Evolutionary conservation across 306 rosid species (phyloP).

Genomic region (Cicer pinnatifidum): DNA sequence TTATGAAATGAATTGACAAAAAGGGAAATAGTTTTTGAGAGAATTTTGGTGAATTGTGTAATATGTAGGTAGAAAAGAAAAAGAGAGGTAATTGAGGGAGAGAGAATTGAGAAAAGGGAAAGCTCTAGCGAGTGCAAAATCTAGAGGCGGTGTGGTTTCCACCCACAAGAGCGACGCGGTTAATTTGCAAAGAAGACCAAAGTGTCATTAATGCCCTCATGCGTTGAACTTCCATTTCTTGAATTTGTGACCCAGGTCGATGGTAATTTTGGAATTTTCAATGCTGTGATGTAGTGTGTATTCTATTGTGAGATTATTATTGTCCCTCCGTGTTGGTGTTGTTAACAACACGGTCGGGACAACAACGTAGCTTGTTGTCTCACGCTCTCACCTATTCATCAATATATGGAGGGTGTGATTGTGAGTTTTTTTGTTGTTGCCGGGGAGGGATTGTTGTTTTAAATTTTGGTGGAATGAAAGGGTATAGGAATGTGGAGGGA

Average conservation of each 20-base stretch:
- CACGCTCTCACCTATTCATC: conserved; percentile 23
- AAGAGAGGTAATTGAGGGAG: neutral
- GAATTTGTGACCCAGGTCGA: conserved; percentile 48
- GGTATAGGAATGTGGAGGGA: neutral
- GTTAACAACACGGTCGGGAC: conserved; percentile 3
- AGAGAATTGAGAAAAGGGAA: neutral
- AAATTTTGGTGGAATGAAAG: conserved; percentile 15
- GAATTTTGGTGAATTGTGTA: neutral
- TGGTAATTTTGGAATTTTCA: neutral
- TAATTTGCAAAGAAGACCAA: conserved; percentile 54
- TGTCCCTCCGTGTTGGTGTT: neutral
- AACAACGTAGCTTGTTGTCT: neutral
- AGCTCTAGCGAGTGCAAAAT: conserved; percentile 74
- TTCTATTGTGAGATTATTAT: neutral
- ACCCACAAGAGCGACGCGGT: conserved; percentile 70
- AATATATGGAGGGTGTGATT: conserved; percentile 47
- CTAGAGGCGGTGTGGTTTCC: conserved; percentile 89
- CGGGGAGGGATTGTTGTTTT: conserved; percentile 5
- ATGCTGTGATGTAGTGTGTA: neutral
- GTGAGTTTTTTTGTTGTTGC: neutral
- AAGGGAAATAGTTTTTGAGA: neutral
- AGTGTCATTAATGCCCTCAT: conserved; percentile 65
- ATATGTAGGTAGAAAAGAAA: neutral
- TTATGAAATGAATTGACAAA: neutral
- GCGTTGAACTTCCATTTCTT: conserved; percentile 72